A percentile compares a stretch with the other conserved stretches of the same genome.
phyloP scores from a whole-genome alignment of 177 flowering plant species.

The Vitis hybrid region DNA sequence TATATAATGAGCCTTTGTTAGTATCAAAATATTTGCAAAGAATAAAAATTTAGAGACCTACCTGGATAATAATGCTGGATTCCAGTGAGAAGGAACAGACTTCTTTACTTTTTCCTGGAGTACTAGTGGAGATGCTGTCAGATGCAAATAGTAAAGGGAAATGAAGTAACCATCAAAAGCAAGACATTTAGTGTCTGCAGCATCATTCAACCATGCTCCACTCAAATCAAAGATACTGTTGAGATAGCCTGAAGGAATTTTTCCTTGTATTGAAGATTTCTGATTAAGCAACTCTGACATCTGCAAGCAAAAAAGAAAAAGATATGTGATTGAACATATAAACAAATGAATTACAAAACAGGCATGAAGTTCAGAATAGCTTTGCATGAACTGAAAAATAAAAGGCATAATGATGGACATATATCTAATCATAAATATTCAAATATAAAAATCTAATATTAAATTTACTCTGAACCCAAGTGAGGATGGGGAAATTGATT shows the following conservation, averaged over 20 bases:
- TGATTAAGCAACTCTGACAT: conserved; percentile 94
- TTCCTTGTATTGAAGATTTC: conserved; percentile 80
- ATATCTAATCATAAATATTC: no score
- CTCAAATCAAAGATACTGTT: conserved; percentile 74
- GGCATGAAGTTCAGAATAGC: no score
- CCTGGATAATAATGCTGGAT: conserved; percentile 82
- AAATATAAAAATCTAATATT: no score
- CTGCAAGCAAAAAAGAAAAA: conserved; percentile 38
- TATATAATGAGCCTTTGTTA: neutral
- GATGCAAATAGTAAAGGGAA: conserved; percentile 73
- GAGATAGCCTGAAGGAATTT: conserved; percentile 85
- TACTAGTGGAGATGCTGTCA: conserved; percentile 64
- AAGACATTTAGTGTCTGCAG: conserved; percentile 66
- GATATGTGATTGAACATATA: neutral
- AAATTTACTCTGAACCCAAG: no score
- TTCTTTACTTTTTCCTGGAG: conserved; percentile 76
- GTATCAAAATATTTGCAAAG: neutral
- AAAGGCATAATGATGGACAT: no score
- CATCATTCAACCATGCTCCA: conserved; percentile 83
- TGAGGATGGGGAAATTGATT: no score
- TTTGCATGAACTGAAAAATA: no score
- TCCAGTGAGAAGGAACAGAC: conserved; percentile 86
- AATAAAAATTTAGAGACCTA: conserved; percentile 19
- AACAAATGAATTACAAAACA: neutral
- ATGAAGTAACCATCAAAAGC: conserved; percentile 92